Conservation (phyloP, 2,329 filamentous ascomycete genomes). For the Verticillium zaregamsianum region DNA sequence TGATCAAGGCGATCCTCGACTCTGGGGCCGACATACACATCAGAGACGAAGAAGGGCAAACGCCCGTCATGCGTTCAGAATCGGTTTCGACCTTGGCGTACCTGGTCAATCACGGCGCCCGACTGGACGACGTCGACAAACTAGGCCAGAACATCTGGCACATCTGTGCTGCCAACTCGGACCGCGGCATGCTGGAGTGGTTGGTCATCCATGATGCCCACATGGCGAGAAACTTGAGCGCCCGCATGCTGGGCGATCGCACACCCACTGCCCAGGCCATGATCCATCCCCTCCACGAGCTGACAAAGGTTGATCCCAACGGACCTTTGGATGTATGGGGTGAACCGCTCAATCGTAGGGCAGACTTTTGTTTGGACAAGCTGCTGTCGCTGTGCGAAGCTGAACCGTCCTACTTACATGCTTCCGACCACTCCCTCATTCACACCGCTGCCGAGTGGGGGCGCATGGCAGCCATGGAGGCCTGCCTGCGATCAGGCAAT, state of each 20-base stretch:
- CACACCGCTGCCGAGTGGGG: slow-evolving; percentile 23
- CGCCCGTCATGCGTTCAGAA: slow-evolving; percentile 31
- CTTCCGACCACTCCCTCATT: slow-evolving; percentile 4
- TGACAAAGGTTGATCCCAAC: not conserved
- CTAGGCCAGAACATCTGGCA: slow-evolving; percentile 33
- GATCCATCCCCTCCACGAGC: slow-evolving; percentile 2
- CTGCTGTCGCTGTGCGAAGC: slow-evolving; percentile 1
- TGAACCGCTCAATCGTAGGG: not conserved
- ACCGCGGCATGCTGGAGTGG: slow-evolving; percentile 21
- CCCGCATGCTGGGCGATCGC: slow-evolving; percentile 12
- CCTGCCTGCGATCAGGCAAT: slow-evolving; percentile 6
- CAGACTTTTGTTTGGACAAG: not conserved
- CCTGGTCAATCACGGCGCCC: slow-evolving; percentile 20
- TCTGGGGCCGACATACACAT: slow-evolving; percentile 21
- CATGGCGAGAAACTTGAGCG: slow-evolving; percentile 21
- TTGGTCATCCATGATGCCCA: slow-evolving; percentile 24
- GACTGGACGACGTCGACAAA: slow-evolving; percentile 24
- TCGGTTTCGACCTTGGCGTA: slow-evolving; percentile 16
- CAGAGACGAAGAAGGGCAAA: slow-evolving; percentile 22
- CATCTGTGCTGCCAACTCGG: slow-evolving; percentile 27
- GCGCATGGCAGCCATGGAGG: slow-evolving; percentile 10
- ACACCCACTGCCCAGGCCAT: slow-evolving; percentile 28
- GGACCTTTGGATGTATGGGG: not conserved
- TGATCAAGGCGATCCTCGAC: slow-evolving; percentile 22
- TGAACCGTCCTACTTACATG: slow-evolving; percentile 2